Base-by-base conservation (phyloP, 2,329 filamentous ascomycete genomes). In the Fusarium sp. region DNA sequence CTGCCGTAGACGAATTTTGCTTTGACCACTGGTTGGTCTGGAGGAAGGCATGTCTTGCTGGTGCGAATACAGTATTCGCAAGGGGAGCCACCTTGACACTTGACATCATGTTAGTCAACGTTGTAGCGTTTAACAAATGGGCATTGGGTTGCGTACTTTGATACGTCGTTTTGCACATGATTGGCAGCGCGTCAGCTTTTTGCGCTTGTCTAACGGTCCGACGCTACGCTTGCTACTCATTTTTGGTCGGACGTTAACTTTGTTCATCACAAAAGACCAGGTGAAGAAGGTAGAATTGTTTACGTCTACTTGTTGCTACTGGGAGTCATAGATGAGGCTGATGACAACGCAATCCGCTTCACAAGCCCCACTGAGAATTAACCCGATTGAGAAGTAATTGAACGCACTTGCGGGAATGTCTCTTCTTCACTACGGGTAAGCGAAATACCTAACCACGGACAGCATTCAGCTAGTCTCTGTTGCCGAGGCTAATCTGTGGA, bases 141-240 rank as follows among this genome's bases (percentile, higher is more conserved):
- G n/a, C n/a, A n/a, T n/a, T n/a, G n/a, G n/a, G 12, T 16, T 30
- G 53, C 3, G 7, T 11, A 76, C 76, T 61, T 76, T 77, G 30
- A 77, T 78, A 2, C 69, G 74, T 27, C 74, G 55, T 45, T 34
- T 71, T 3, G 70, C 74, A 21, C 76, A 78, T 14, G 73, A 11
- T 30, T 75, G 64, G 50, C 76, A 78, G 20, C 76, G 69, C 0
- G 74, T 68, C 2, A 74, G 10, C 16, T 3, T 66, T 20, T 63
- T 78, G 3, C 76, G 65, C 25, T 74, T 72, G 32, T 78, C 77
- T 2, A 78, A 27, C 2, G 73, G 74, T 0, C 76, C 77, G 16
- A 77, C 42, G 4, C 25, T 45, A 4, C 74, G 73, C 14, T 57
- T 69, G 14, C 46, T 49, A 0, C 7, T 40, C 59, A 46, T 55